A percentile compares a stretch with the other conserved stretches of the same genome.
Conservation (phyloP, 345 rosid species). For the Populus nigra region DNA sequence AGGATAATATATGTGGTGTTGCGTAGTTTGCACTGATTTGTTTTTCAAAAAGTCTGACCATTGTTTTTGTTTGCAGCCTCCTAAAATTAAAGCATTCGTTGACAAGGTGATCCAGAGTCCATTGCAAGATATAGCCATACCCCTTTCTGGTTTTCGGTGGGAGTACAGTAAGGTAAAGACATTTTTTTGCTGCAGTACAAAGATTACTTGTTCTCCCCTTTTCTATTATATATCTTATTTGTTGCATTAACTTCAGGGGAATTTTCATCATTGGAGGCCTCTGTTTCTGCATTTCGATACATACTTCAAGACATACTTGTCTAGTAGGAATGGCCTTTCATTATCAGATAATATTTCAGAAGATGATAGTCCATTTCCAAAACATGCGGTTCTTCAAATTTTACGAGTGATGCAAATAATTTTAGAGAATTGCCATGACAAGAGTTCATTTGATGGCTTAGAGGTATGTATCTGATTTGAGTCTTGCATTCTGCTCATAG, state of each 20-base stretch:
- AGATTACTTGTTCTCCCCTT: not conserved
- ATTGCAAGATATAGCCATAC: slow-evolving; percentile 90
- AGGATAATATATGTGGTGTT: too few species aligned
- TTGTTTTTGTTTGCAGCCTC: slow-evolving; percentile 57
- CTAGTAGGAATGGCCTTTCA: slow-evolving; percentile 74
- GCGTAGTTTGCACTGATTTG: too few species aligned
- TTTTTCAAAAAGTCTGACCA: slow-evolving; percentile 11
- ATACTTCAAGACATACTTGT: slow-evolving; percentile 79
- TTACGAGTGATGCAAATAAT: slow-evolving; percentile 83
- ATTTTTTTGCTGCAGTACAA: not conserved
- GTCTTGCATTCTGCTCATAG: not conserved
- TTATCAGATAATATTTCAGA: slow-evolving; percentile 70
- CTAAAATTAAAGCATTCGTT: slow-evolving; percentile 75
- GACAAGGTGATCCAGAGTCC: slow-evolving; percentile 98
- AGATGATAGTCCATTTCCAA: slow-evolving; percentile 72
- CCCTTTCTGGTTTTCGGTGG: slow-evolving; percentile 94
- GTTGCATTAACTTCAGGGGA: slow-evolving; percentile 58
- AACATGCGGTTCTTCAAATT: slow-evolving; percentile 79
- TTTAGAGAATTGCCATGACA: slow-evolving; percentile 88
- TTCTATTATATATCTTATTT: slow-evolving; percentile 21
- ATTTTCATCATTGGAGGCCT: slow-evolving; percentile 96
- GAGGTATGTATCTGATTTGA: slow-evolving; percentile 50
- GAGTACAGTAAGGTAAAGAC: slow-evolving; percentile 72
- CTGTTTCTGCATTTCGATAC: slow-evolving; percentile 87
- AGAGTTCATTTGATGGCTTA: slow-evolving; percentile 84